Base-by-base conservation (phyloP, 1,284 basidiomycete species). In the Cryptococcus sp. region DNA sequence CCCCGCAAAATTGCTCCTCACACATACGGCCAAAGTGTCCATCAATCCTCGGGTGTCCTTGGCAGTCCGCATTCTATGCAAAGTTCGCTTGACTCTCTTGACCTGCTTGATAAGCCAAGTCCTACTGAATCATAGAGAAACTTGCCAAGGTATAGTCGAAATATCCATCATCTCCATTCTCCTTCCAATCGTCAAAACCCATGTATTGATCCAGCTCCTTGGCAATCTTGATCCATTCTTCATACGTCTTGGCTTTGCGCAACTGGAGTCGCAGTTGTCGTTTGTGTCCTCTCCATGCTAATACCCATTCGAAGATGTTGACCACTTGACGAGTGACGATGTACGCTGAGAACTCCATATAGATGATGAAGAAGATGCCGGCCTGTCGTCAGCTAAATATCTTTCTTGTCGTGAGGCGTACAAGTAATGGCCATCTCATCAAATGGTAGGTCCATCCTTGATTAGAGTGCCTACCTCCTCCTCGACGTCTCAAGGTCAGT, bases 1-100 rank as follows among this genome's bases (percentile, higher is more conserved):
- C 0, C 91, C 96, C 9, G 90, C 96, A 78, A 98, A 99, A 74
- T 98, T 98, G 48, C 85, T 84, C 50, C 92, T 81, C 42, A 98
- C 81, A 65, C 91, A 98, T 1, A 92, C 88, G 63, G 96, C 91
- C 32, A 99, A 77, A 0, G 98, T 89, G 13, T 89, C 91, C 50
- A 94, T 82, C 45, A 96, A 81, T 0, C 88, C 90, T 56, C 88
- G 82, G 2, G 83, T 85, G 69, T 97, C 91, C 36, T 85, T 83
- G 2, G 59, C 54, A 0, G 58, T 51, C 28, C 72, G 50, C n/a
- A 73, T 49, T 18, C 59, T 61, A 5, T 56, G 56, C 25, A 75
- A 54, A 5, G 72, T 73, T 22, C 65, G 44, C 42, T 59, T 63
- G 23, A 75, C 73, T 22, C 72, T 58, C 41, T 59, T 62, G 14